These are phyloP conservation scores for Volvariella volvacea DNA, from an alignment of 1,284 basidiomycete genomes.

Conservation along the genomic window DNA sequence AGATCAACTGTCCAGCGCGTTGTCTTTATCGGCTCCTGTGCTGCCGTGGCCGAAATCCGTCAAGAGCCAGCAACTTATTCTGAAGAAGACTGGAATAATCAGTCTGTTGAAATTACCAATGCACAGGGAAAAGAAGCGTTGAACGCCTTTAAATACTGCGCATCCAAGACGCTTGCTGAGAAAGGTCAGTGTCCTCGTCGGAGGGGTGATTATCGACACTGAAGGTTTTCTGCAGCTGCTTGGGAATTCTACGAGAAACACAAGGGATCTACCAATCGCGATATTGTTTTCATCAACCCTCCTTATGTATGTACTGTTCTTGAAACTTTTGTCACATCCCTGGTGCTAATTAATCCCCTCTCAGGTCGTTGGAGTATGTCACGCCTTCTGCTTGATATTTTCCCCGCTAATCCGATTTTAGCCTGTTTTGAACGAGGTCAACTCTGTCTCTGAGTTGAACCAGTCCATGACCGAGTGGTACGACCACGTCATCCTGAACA, in stretches of 20 bases:
- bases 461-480: not conserved
- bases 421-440: not conserved
- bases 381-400: not conserved
- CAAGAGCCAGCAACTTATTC: conserved; percentile 22
- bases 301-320: conserved; percentile 26
- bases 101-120: conserved; percentile 41
- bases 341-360: not conserved
- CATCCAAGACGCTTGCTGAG: conserved; percentile 70
- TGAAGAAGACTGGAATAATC: conserved; percentile 62
- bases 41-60: conserved; percentile 14
- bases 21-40: conserved; percentile 55
- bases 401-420: not conserved
- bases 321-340: not conserved
- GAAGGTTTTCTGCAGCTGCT: too few relatives aligned
- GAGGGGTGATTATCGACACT: too few relatives aligned
- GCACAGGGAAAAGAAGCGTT: conserved; percentile 43
- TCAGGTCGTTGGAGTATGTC: conserved; percentile 27
- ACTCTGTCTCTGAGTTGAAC: not conserved
- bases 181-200: conserved; percentile 36
- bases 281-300: conserved; percentile 35
- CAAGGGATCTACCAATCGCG: conserved; percentile 31
- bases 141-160: conserved; percentile 40
- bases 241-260: conserved; percentile 36
- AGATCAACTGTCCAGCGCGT: conserved; percentile 44
- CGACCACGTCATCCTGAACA: conserved; percentile 8